A percentile compares a stretch with the other conserved stretches of the same genome.
These are phyloP conservation scores for Calonectria pseudoturangicola DNA, from an alignment of 2,329 filamentous ascomycete genomes.

Conservation along the genomic window DNA sequence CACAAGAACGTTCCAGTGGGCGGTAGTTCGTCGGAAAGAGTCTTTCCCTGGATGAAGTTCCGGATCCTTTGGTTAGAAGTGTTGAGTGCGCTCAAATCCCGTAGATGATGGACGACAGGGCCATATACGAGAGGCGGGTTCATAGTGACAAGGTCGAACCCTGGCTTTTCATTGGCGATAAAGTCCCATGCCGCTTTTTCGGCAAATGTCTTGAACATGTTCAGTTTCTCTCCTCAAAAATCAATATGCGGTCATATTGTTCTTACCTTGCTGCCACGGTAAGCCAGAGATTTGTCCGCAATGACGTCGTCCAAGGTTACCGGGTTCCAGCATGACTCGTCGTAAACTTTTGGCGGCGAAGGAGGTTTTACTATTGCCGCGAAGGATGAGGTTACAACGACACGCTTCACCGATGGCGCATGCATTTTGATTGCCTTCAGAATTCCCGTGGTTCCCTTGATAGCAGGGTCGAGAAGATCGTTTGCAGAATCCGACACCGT, in stretches of 20 bases:
- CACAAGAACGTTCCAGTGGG: slow-evolving; percentile 1
- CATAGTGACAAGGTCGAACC: slow-evolving; percentile 22
- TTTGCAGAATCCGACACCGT: background rate
- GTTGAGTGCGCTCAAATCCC: slow-evolving; percentile 3
- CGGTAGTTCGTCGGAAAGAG: background rate
- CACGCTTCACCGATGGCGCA: slow-evolving; percentile 16
- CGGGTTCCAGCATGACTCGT: slow-evolving; percentile 24
- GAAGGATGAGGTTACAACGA: slow-evolving; percentile 14
- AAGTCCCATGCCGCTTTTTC: slow-evolving; percentile 36
- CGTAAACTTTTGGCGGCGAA: slow-evolving; percentile 6
- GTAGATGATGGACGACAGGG: slow-evolving; percentile 6
- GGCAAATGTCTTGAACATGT: slow-evolving; percentile 2
- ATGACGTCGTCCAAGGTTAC: slow-evolving; percentile 1
- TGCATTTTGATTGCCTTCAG: slow-evolving; percentile 15
- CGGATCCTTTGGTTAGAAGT: slow-evolving; percentile 29
- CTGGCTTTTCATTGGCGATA: slow-evolving; percentile 10
- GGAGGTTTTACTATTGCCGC: slow-evolving; percentile 22
- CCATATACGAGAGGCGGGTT: slow-evolving; percentile 31
- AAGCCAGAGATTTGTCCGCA: background rate
- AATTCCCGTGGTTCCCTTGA: slow-evolving; percentile 10
- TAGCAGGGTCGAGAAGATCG: slow-evolving; percentile 21
- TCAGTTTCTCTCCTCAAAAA: background rate
- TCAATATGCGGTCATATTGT: background rate
- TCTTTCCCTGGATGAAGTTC: slow-evolving; percentile 4
- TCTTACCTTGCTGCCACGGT: slow-evolving; percentile 17